Conservation (phyloP, 1,284 basidiomycete species). For the Ustilago tritici region DNA sequence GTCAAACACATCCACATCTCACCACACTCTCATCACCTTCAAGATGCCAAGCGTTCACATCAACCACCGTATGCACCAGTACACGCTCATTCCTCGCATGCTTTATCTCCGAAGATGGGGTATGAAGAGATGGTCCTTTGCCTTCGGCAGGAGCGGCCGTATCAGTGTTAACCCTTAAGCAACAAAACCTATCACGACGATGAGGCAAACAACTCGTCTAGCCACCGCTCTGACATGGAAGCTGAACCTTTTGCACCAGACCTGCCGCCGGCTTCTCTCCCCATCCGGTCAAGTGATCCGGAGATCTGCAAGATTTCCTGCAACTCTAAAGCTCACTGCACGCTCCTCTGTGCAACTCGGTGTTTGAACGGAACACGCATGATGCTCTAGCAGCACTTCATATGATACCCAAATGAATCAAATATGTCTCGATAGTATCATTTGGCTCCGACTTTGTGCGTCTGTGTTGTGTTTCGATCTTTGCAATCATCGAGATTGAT, state of each 20-base stretch:
- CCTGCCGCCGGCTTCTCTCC: background rate
- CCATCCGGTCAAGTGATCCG: background rate
- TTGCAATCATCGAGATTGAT: too few relatives aligned
- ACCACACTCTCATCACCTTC: background rate
- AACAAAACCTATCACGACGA: background rate
- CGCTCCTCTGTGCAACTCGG: too few relatives aligned
- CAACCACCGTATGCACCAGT: conserved; percentile 57
- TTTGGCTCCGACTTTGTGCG: background rate
- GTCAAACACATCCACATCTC: background rate
- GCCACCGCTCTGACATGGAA: too few relatives aligned
- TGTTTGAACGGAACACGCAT: background rate
- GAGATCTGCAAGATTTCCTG: too few relatives aligned
- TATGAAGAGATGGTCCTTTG: conserved; percentile 50
- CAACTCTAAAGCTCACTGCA: too few relatives aligned
- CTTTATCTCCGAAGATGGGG: conserved; percentile 50
- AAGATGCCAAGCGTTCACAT: conserved; percentile 51
- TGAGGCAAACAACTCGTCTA: background rate
- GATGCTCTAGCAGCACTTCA: background rate
- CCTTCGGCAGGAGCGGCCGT: conserved; percentile 43
- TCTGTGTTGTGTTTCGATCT: background rate
- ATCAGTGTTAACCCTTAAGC: conserved; percentile 34
- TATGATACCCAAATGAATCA: background rate
- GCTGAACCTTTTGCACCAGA: background rate
- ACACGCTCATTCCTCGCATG: conserved; percentile 50
- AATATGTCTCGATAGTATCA: background rate